Evolutionary conservation across 2,329 filamentous ascomycete genomes (phyloP).

Genomic region (Claviceps fusiformis): DNA sequence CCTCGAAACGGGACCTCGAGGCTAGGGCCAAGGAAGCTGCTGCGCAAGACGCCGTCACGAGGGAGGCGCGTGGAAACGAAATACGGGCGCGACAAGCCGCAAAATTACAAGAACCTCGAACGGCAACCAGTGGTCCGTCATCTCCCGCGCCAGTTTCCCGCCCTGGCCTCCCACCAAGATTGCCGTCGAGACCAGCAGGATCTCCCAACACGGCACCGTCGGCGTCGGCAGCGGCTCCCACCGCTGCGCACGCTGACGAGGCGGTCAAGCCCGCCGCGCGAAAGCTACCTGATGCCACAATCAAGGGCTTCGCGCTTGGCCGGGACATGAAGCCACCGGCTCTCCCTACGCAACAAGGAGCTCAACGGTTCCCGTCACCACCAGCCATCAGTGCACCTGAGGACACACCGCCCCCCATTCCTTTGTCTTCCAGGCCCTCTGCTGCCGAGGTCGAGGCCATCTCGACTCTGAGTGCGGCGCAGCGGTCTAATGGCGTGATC

Average conservation of each 20-base stretch:
- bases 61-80: slow-evolving; percentile 3
- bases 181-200: slow-evolving; percentile 35
- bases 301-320: slow-evolving; percentile 12
- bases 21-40: slow-evolving; percentile 23
- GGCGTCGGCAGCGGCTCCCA: neutral
- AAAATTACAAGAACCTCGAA: slow-evolving; percentile 2
- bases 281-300: slow-evolving; percentile 6
- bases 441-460: slow-evolving; percentile 35
- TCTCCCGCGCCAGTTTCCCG: slow-evolving; percentile 13
- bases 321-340: neutral
- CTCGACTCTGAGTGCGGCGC: slow-evolving; percentile 17
- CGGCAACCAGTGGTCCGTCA: slow-evolving; percentile 15
- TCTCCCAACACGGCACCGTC: slow-evolving; percentile 10
- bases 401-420: slow-evolving; percentile 37
- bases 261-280: slow-evolving; percentile 2
- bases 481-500: slow-evolving; percentile 8
- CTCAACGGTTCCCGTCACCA: slow-evolving; percentile 2
- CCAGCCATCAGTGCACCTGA: slow-evolving; percentile 6
- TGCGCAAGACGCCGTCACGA: slow-evolving; percentile 1
- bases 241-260: slow-evolving; percentile 1
- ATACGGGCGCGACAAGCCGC: slow-evolving; percentile 5
- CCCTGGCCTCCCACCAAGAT: slow-evolving; percentile 33
- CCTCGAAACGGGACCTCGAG: slow-evolving; percentile 39
- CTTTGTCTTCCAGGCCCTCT: slow-evolving; percentile 37
- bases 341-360: neutral